A percentile compares a stretch with the other conserved stretches of the same genome.
phyloP scores from a whole-genome alignment of 2,329 filamentous ascomycete species.

The Orbilia quercus region DNA sequence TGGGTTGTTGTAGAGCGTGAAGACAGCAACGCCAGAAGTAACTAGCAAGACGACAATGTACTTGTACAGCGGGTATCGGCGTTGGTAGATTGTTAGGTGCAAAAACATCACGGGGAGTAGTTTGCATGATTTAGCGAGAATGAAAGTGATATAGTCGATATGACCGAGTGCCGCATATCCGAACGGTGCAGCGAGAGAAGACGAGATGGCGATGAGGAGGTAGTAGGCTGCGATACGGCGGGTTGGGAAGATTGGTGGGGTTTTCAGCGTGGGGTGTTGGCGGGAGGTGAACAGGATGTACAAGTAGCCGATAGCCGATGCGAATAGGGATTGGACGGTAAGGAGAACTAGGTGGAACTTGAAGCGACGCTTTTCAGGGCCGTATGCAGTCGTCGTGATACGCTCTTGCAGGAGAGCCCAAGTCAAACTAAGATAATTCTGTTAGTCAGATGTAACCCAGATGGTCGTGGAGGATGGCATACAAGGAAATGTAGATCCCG shows the following conservation, averaged over 20 bases:
- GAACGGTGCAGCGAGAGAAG: constrained; percentile 75
- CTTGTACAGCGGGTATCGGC: constrained; percentile 92
- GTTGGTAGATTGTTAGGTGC: constrained; percentile 89
- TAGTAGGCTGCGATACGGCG: constrained; percentile 79
- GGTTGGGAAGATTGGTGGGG: constrained; percentile 78
- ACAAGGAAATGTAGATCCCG: constrained; percentile 98
- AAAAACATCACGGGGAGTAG: constrained; percentile 98
- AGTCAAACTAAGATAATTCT: constrained; percentile 72
- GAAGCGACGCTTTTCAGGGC: constrained; percentile 78
- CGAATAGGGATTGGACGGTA: constrained; percentile 91
- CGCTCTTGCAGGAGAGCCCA: constrained; percentile 98
- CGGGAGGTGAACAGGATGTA: constrained; percentile 79
- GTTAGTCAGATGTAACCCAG: constrained; percentile 10
- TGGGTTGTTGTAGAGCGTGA: constrained; percentile 84
- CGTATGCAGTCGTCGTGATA: constrained; percentile 91
- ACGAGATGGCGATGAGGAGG: constrained; percentile 78
- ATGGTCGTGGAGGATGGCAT: constrained; percentile 61
- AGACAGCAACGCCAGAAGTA: constrained; percentile 90
- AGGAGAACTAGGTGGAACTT: constrained; percentile 95
- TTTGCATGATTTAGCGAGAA: constrained; percentile 85
- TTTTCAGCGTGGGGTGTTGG: constrained; percentile 60
- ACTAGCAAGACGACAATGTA: constrained; percentile 93
- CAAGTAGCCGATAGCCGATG: constrained; percentile 80
- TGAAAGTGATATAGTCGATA: constrained; percentile 78
- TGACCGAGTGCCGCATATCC: constrained; percentile 75